These are phyloP conservation scores for Catunica adiposa DNA, from an alignment of 2,329 filamentous ascomycete genomes.

Conservation along the genomic window DNA sequence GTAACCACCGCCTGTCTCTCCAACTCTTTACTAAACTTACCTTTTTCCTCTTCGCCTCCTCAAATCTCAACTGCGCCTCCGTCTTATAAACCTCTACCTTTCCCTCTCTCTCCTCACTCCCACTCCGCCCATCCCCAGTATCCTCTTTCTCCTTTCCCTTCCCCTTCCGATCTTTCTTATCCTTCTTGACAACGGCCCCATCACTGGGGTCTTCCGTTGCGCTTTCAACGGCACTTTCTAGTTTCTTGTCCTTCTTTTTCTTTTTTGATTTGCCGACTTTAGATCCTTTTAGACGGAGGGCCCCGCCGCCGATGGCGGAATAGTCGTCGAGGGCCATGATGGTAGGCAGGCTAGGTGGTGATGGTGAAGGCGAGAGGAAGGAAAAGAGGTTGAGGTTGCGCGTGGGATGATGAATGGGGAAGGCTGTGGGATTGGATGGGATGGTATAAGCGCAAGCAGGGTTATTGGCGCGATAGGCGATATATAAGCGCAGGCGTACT, in stretches of 20 bases:
- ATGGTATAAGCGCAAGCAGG: too few species aligned
- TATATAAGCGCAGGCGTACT: too few species aligned
- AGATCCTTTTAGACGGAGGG: slow-evolving; percentile 70
- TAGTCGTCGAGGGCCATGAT: slow-evolving; percentile 64
- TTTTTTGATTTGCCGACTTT: slow-evolving; percentile 48
- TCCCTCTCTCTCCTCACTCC: neutral
- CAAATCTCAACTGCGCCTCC: slow-evolving; percentile 63
- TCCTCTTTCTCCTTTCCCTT: neutral
- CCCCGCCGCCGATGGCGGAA: slow-evolving; percentile 48
- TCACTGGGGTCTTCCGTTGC: neutral
- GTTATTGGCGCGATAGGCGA: too few species aligned
- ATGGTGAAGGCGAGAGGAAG: neutral
- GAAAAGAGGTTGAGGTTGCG: neutral
- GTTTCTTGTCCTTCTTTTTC: slow-evolving; percentile 41
- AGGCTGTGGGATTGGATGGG: too few species aligned
- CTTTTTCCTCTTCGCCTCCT: slow-evolving; percentile 66
- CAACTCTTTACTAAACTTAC: slow-evolving; percentile 32
- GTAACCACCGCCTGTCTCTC: too few species aligned
- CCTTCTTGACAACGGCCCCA: neutral
- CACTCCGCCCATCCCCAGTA: neutral
- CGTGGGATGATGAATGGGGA: neutral
- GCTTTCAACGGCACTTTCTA: slow-evolving; percentile 26
- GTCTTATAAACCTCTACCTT: slow-evolving; percentile 42
- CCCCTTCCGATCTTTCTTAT: neutral
- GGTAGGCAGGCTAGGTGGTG: neutral